phyloP scores from a whole-genome alignment of 2,329 filamentous ascomycete species.

The Didymella segeticola region DNA sequence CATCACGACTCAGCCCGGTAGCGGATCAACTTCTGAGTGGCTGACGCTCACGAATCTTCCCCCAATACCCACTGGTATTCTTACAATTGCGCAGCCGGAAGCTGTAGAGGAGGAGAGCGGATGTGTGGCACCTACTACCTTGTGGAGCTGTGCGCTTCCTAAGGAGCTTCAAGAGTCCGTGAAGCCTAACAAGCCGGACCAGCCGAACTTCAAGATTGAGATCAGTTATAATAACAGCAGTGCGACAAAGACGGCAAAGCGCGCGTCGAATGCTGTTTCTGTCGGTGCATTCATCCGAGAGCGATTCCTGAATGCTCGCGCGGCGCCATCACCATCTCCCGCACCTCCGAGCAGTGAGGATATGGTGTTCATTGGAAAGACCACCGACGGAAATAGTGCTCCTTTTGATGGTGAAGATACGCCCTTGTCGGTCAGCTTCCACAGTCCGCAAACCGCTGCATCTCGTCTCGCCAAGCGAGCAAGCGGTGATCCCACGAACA shows the following conservation, averaged over 20 bases:
- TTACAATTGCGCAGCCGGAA: conserved; percentile 78
- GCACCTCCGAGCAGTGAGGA: conserved; percentile 69
- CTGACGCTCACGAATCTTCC: conserved; percentile 87
- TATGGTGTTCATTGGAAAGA: conserved; percentile 82
- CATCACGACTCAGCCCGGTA: conserved; percentile 20
- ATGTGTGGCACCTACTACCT: conserved; percentile 73
- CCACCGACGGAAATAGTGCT: conserved; percentile 75
- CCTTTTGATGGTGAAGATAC: conserved; percentile 84
- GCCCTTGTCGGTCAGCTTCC: conserved; percentile 83
- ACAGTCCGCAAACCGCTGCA: conserved; percentile 50
- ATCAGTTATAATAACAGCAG: conserved; percentile 68
- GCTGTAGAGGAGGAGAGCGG: conserved; percentile 68
- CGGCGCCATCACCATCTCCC: conserved; percentile 58
- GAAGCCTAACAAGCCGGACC: conserved; percentile 67
- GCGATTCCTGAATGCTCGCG: conserved; percentile 34
- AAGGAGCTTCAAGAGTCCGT: conserved; percentile 75
- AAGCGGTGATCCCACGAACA: conserved; percentile 44
- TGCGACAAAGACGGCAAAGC: conserved; percentile 47
- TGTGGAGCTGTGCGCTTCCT: conserved; percentile 88
- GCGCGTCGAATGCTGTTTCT: conserved; percentile 66
- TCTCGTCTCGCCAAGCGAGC: conserved; percentile 48
- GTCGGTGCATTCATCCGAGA: conserved; percentile 45
- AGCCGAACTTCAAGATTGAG: conserved; percentile 81
- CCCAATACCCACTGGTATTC: conserved; percentile 81
- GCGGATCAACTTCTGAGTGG: conserved; percentile 61